Conservation (phyloP, 148 eudicot species). For the Rhododendron kiyosumense region DNA sequence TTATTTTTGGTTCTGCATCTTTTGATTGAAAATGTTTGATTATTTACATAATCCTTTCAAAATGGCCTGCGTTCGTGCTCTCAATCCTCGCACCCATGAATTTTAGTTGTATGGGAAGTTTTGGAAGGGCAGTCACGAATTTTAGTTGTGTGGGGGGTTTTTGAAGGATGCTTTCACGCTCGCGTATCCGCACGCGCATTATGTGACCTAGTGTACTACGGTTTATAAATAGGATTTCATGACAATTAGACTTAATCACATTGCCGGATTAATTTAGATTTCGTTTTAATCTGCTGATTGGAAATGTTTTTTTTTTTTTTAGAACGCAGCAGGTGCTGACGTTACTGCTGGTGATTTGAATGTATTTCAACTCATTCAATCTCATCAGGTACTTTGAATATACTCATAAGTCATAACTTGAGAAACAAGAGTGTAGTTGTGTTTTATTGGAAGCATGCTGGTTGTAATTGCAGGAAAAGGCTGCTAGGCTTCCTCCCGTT, state of each 20-base stretch:
- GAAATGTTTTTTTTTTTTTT: not conserved
- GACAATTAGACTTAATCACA: not conserved
- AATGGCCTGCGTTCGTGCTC: not conserved
- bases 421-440: not conserved
- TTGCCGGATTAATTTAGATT: not conserved
- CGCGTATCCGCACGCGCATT: not conserved
- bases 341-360: slow-evolving; percentile 28
- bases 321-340: slow-evolving; percentile 42
- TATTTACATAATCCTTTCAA: not conserved
- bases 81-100: not conserved
- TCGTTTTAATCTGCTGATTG: not conserved
- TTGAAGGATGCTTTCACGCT: not conserved
- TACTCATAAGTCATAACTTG: not conserved
- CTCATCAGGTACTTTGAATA: slow-evolving; percentile 61
- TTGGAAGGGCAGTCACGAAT: too few species aligned
- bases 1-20: too few species aligned
- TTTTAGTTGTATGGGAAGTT: too few species aligned
- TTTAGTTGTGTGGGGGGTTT: too few species aligned
- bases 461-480: slow-evolving; percentile 55
- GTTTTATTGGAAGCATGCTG: not conserved
- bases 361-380: slow-evolving; percentile 56
- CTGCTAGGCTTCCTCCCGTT: slow-evolving; percentile 70
- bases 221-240: not conserved
- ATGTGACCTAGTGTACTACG: not conserved
- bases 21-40: not conserved